These are phyloP conservation scores for Plectosphaerella cucumerina DNA, from an alignment of 2,329 filamentous ascomycete genomes.

Conservation along the genomic window DNA sequence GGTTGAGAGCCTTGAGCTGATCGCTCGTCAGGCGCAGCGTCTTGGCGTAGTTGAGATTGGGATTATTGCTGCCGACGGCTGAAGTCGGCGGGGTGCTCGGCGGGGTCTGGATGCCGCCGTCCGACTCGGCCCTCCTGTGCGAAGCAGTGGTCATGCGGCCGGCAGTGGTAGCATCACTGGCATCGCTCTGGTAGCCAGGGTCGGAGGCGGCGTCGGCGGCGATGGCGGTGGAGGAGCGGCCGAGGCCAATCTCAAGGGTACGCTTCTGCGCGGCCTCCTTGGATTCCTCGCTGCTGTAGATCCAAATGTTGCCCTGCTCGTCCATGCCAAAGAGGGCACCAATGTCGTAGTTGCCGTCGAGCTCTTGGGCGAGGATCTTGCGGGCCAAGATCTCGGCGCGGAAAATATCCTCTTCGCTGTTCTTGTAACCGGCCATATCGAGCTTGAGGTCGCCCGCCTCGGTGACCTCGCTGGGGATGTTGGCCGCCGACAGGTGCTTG, in stretches of 20 bases:
- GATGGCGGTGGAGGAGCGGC: constrained; percentile 41
- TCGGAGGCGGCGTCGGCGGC: constrained; percentile 83
- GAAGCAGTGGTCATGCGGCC: constrained; percentile 35
- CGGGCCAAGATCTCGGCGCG: constrained; percentile 90
- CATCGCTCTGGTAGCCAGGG: constrained; percentile 92
- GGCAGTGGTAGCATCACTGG: constrained; percentile 52
- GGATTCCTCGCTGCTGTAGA: constrained; percentile 95
- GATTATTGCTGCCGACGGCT: constrained; percentile 60
- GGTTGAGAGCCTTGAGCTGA: constrained; percentile 79
- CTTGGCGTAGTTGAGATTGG: constrained; percentile 89
- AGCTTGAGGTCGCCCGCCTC: constrained; percentile 93
- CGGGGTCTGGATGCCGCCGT: constrained; percentile 56
- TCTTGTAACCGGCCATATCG: constrained; percentile 97
- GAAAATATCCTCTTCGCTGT: constrained; percentile 86
- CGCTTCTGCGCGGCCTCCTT: constrained; percentile 80
- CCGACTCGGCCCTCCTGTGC: constrained; percentile 66
- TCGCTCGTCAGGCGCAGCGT: constrained; percentile 92
- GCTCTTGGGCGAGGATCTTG: constrained; percentile 86
- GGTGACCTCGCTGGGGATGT: constrained; percentile 90
- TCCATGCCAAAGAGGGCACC: constrained; percentile 93
- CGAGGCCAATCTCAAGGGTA: constrained; percentile 37
- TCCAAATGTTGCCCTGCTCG: constrained; percentile 97
- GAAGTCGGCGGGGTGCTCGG: constrained; percentile 67
- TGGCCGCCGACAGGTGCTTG: constrained; percentile 80
- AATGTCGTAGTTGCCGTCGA: constrained; percentile 94